These are phyloP conservation scores for Coemansia reversa DNA, from an alignment of 192 early-diverging fungal genomes.

Conservation along the genomic window DNA sequence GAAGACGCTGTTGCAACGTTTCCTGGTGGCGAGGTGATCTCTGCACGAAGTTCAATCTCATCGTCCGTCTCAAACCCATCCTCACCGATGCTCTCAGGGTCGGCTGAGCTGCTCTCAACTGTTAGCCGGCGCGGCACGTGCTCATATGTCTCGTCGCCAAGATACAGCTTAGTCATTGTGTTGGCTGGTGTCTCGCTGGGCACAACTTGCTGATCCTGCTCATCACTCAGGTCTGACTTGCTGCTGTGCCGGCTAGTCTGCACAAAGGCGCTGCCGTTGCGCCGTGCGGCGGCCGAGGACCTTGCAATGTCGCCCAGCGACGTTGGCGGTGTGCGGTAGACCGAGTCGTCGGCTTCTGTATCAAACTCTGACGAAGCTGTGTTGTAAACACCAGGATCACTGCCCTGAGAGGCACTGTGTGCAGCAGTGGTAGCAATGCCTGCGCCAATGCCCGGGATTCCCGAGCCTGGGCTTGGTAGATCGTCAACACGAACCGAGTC, in stretches of 20 bases:
- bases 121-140: slow-evolving; percentile 41
- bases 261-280: slow-evolving; percentile 8
- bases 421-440: neutral
- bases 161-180: slow-evolving; percentile 43
- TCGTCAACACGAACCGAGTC: slow-evolving; percentile 14
- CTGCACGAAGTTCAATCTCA: slow-evolving; percentile 42
- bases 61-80: slow-evolving; percentile 43
- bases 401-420: slow-evolving; percentile 12
- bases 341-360: slow-evolving; percentile 50
- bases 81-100: slow-evolving; percentile 46
- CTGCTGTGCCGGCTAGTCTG: slow-evolving; percentile 6
- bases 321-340: slow-evolving; percentile 52
- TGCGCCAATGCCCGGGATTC: slow-evolving; percentile 12
- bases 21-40: slow-evolving; percentile 51
- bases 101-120: slow-evolving; percentile 41
- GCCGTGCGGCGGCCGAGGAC: slow-evolving; percentile 11
- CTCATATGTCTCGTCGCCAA: slow-evolving; percentile 45
- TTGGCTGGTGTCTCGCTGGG: slow-evolving; percentile 46
- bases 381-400: slow-evolving; percentile 34
- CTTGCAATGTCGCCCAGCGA: slow-evolving; percentile 40
- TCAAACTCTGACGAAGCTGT: slow-evolving; percentile 43
- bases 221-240: neutral
- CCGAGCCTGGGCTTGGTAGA: slow-evolving; percentile 30
- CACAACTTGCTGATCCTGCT: slow-evolving; percentile 12
- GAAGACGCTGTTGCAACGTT: slow-evolving; percentile 49